These are phyloP conservation scores for Fusarium zealandicum DNA, from an alignment of 2,329 filamentous ascomycete genomes.

Conservation along the genomic window DNA sequence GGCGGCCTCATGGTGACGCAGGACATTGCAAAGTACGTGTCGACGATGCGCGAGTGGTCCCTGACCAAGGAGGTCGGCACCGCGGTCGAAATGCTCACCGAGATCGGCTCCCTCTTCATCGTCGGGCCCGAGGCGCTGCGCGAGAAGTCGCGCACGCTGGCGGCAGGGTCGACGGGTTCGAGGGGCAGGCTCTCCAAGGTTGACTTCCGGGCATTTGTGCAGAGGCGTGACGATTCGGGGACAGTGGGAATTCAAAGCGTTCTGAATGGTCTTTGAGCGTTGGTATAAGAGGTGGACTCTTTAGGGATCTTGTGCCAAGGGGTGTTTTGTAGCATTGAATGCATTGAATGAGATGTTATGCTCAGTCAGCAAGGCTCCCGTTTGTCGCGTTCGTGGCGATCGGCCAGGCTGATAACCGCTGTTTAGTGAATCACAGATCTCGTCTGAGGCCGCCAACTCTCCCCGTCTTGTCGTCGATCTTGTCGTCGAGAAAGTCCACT, in stretches of 20 bases:
- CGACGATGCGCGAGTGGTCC: slow-evolving; percentile 84
- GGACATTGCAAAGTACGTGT: slow-evolving; percentile 92
- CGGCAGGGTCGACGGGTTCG: slow-evolving; percentile 49
- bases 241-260: slow-evolving; percentile 85
- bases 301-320: slow-evolving; percentile 16
- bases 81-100: slow-evolving; percentile 83
- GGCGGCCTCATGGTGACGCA: slow-evolving; percentile 95
- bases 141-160: slow-evolving; percentile 71
- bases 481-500: slow-evolving; percentile 66
- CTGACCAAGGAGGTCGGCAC: slow-evolving; percentile 71
- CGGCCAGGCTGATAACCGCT: neutral
- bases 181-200: slow-evolving; percentile 68
- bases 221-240: slow-evolving; percentile 82
- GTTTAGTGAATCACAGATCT: slow-evolving; percentile 40
- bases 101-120: slow-evolving; percentile 96
- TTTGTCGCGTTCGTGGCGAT: neutral
- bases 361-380: slow-evolving; percentile 3
- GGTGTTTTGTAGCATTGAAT: slow-evolving; percentile 25
- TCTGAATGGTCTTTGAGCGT: slow-evolving; percentile 64
- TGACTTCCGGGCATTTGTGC: slow-evolving; percentile 83
- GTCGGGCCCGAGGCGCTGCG: slow-evolving; percentile 81
- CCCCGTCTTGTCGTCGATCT: slow-evolving; percentile 49
- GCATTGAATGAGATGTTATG: slow-evolving; percentile 38
- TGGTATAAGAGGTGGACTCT: slow-evolving; percentile 11
- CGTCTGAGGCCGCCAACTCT: slow-evolving; percentile 43